These are phyloP conservation scores for Asterionellopsis glacialis DNA, from an alignment of 108 stramenopile genomes.

Conservation along the genomic window DNA sequence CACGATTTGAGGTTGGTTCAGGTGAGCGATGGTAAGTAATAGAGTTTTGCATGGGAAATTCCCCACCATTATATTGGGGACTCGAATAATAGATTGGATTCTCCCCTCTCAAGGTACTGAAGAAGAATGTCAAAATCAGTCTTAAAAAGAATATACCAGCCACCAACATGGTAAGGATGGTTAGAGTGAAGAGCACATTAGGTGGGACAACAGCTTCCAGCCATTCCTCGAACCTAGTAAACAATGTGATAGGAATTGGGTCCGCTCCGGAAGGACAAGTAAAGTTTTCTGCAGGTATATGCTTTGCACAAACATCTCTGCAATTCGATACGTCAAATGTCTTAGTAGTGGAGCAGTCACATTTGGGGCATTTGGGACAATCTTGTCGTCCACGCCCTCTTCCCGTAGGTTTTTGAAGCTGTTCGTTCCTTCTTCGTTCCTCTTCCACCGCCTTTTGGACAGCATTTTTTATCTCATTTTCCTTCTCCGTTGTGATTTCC, in stretches of 20 bases:
- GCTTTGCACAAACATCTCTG: not conserved
- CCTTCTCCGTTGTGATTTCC: conserved; percentile 28
- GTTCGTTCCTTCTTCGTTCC: conserved; percentile 31
- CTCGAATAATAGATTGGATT: no score
- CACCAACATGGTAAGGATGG: no score
- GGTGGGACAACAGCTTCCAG: no score
- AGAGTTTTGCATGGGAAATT: no score
- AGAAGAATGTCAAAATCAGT: no score
- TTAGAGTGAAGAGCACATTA: no score
- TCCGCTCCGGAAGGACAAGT: conserved; percentile 1
- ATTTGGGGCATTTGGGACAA: conserved; percentile 2
- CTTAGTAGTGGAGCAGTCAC: not conserved
- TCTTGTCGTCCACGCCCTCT: not conserved
- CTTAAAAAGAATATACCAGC: no score
- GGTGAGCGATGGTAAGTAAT: not conserved
- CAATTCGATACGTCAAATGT: conserved; percentile 1
- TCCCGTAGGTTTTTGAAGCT: not conserved
- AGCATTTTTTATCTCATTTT: conserved; percentile 33
- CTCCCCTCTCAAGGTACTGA: no score
- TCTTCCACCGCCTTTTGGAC: conserved; percentile 42
- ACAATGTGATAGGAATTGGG: no score
- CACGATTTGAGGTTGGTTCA: not conserved
- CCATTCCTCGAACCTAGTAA: no score
- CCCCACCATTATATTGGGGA: no score
- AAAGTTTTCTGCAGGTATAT: not conserved